Evolutionary conservation across 2,329 filamentous ascomycete species (phyloP), one percentile per base, ranked within the genome.

Genomic region (Monosporascus sp.): DNA sequence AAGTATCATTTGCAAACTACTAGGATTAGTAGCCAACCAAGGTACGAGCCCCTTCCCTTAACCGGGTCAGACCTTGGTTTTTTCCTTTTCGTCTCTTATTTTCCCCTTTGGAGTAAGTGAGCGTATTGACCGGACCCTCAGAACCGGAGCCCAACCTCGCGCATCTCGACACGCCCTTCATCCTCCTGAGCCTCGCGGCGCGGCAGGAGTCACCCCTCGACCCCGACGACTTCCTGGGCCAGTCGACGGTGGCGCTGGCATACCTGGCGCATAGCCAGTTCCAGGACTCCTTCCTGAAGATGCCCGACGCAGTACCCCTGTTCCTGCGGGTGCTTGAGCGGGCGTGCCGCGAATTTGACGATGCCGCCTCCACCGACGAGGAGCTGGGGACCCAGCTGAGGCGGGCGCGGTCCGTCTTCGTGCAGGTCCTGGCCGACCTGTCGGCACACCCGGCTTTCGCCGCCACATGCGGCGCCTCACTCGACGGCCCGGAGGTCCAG

Each of bases 251-350:
- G 0, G 79, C 81, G 2, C 71, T 81, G 1, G 73, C 77, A 9
- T 86, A 85, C 59, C 76, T 87, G 11, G 73, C 80, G 26, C 73
- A 79, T 54, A 74, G 79, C 41, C 67, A 68, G 2, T 76, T 84
- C 56, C 82, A 85, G 61, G 64, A 72, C 8, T 69, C 64, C 7
- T 69, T 85, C 24, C 63, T 85, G 6, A 63, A 71, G 49, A 64
- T 67, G 2, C 62, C 67, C 1, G 62, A 65, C 20, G 65, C 72
- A 46, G 59, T 80, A 44, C 61, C 67, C 5, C 60, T 76, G 4
- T 75, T 85, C 47, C 69, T 85, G 20, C 60, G 69, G 4, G 72
- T 75, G 3, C 79, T 84, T 51, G 67, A 76, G 38, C 73, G 76
- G 56, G 72, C 77, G 2, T 77, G 81, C 55, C 71, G 70, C 1